Base-by-base conservation (phyloP, 495 filamentous ascomycete genomes). In the Neurospora discreta region DNA sequence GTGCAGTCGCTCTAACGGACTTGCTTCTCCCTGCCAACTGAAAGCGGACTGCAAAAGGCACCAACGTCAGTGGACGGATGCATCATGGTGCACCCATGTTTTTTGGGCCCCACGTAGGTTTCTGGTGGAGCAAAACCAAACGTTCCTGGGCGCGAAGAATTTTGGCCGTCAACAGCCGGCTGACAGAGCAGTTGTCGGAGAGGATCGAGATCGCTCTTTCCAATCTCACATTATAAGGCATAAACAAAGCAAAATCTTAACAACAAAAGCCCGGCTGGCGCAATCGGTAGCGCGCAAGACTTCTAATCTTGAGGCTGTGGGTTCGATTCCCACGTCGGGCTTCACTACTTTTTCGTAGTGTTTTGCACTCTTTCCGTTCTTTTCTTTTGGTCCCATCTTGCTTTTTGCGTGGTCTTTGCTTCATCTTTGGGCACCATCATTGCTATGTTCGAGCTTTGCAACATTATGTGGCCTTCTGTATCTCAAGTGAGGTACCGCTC, bases 221-320 rank as follows among this genome's bases (percentile, higher is more conserved):
- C 1, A 30, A n/a, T n/a, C n/a, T n/a, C 13, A 36, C 5, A 16
- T 60, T 60, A 60, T 60, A 6, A 18, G 13, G 0, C 26, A 8
- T 0, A 65, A 33, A 4, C 3, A 3, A 0, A 1, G 5, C 26
- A 0, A 13, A 16, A 30, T 0, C 33, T 2, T 3, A 23, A 16
- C 15, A 60, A 60, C 15, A 60, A 60, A 5, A 60, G 52, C 52
- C 52, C 52, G 52, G 52, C 52, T 60, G 52, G 52, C 52, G 52
- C 52, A 60, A 60, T 60, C 44, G 52, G 52, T 60, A 60, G 52
- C 52, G 52, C 52, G 52, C 52, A 60, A 60, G 52, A 60, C 52
- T 60, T 60, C 52, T 60, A 60, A 60, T 60, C 52, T 60, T 60
- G 52, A 65, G 52, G 52, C 52, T 65, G 52, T 33, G 52, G 52